Evolutionary conservation across 2,329 filamentous ascomycete genomes (phyloP).

Genomic region (Cladosporium sp.): DNA sequence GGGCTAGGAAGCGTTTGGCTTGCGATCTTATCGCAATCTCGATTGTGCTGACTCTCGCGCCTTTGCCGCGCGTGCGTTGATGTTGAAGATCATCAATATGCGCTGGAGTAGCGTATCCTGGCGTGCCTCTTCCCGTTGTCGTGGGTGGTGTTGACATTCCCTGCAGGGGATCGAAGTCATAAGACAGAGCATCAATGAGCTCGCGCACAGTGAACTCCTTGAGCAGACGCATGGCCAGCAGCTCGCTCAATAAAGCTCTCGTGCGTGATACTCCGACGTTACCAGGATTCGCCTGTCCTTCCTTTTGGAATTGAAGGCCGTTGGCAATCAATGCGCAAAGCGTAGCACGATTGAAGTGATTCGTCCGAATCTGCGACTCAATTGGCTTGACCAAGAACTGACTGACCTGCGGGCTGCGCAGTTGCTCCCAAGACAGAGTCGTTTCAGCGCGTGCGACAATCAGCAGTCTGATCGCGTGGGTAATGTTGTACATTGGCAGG

Average conservation of each 20-base stretch:
- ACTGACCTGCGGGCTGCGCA: conserved; percentile 92
- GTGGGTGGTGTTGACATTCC: conserved; percentile 61
- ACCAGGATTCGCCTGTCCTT: conserved; percentile 76
- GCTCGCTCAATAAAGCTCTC: conserved; percentile 83
- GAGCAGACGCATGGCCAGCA: conserved; percentile 83
- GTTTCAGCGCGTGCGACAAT: conserved; percentile 86
- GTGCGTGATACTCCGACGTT: conserved; percentile 83
- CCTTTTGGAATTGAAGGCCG: conserved; percentile 88
- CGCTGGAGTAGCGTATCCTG: conserved; percentile 17
- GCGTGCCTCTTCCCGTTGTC: conserved; percentile 36
- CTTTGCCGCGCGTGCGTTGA: conserved; percentile 54
- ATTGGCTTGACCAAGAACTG: conserved; percentile 96
- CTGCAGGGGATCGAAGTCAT: conserved; percentile 91
- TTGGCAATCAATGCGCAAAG: conserved; percentile 91
- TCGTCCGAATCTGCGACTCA: conserved; percentile 79
- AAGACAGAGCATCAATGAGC: conserved; percentile 89
- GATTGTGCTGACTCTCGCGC: conserved; percentile 80
- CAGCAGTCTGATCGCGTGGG: conserved; percentile 83
- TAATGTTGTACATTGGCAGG: conserved; percentile 85
- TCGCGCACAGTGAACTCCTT: conserved; percentile 88
- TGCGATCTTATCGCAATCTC: conserved; percentile 92
- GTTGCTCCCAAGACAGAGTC: conserved; percentile 88
- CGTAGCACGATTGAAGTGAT: conserved; percentile 82
- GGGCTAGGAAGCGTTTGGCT: conserved; percentile 87
- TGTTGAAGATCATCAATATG: conserved; percentile 29